Evolutionary conservation across 805 yeast genomes (phyloP).

Genomic region (Martiniozyma abietophila): DNA sequence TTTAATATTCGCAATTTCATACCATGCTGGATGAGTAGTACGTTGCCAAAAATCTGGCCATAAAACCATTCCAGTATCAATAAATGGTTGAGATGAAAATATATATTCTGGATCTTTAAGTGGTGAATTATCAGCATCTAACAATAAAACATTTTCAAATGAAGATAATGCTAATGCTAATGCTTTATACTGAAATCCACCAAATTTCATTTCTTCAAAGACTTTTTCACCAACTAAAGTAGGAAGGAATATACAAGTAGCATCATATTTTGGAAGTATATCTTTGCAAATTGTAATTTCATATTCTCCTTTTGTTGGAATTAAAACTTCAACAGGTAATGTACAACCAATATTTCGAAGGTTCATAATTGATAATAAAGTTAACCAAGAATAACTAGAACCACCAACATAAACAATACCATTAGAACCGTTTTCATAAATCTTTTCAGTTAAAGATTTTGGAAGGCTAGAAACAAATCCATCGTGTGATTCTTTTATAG

Average conservation of each 20-base stretch:
- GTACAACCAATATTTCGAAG: conserved; percentile 34
- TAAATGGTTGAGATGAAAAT: conserved; percentile 36
- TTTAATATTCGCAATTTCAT: too few species aligned
- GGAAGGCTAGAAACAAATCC: too few species aligned
- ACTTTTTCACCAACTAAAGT: conserved; percentile 27
- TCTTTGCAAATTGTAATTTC: conserved; percentile 25
- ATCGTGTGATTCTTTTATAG: too few species aligned
- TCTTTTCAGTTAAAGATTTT: too few species aligned
- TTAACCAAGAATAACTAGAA: conserved; percentile 33
- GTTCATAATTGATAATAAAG: conserved; percentile 30
- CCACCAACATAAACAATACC: conserved; percentile 36
- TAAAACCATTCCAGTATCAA: conserved; percentile 38
- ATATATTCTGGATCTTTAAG: conserved; percentile 40
- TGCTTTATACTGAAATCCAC: conserved; percentile 32
- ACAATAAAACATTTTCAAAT: conserved; percentile 36
- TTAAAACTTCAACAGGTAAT: conserved; percentile 25
- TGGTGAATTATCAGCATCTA: conserved; percentile 40
- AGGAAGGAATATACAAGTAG: conserved; percentile 34
- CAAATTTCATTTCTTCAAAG: conserved; percentile 16
- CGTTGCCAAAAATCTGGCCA: conserved; percentile 76
- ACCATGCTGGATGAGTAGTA: conserved; percentile 50
- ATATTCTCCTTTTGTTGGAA: conserved; percentile 13
- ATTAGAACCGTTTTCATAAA: too few species aligned
- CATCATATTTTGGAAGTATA: conserved; percentile 30
- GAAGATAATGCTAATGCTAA: conserved; percentile 40